Evolutionary conservation across 1,284 basidiomycete genomes (phyloP), one percentile per base, ranked within the genome.

Genomic region (Erythrobasidium hasegawianum): DNA sequence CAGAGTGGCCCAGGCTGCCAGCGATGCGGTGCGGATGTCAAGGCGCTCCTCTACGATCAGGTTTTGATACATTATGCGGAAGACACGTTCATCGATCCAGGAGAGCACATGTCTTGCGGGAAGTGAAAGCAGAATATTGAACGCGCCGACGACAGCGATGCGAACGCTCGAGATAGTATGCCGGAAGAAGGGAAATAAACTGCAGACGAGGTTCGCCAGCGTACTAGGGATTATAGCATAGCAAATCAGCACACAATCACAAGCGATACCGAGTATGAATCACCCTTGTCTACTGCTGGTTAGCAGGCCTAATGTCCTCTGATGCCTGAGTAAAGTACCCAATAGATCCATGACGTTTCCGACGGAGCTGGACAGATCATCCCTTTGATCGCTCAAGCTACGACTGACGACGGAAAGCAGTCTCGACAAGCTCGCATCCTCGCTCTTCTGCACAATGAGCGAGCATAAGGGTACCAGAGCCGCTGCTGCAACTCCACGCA

Each of bases 341-440:
- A 97, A 80, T 0, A 99, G 82, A 76, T 97, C 93, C 96, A 99
- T 99, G 27, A 98, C 92, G 18, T 89, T 88, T 20, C 92, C 94
- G 24, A 96, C 92, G 73, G 93, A 97, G 68, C 93, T 97, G 68
- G 93, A 93, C 1, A 99, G 80, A 75, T 99, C 96, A 76, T 99
- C 96, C 74, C 93, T 94, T 83, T 95, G 92, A 70, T 92, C 88
- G 47, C 85, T 84, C 20, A 99, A 80, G 74, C 94, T 97, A 69
- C 84, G 83, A 93, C 95, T 98, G 2, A 99, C 80, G 5, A 95
- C 89, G 14, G 87, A 82, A 54, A 98, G 81, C 1, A 97, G 80
- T 27, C 86, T 85, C 59, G 86, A 84, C 0, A 75, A 59, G 53
- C 76, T 70, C 7, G 57, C 69, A 20, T 56, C 43, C 0, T 90